Evolutionary conservation across 805 yeast genomes (phyloP), one percentile per base, ranked within the genome.

Genomic region (Yarrowia sp.): DNA sequence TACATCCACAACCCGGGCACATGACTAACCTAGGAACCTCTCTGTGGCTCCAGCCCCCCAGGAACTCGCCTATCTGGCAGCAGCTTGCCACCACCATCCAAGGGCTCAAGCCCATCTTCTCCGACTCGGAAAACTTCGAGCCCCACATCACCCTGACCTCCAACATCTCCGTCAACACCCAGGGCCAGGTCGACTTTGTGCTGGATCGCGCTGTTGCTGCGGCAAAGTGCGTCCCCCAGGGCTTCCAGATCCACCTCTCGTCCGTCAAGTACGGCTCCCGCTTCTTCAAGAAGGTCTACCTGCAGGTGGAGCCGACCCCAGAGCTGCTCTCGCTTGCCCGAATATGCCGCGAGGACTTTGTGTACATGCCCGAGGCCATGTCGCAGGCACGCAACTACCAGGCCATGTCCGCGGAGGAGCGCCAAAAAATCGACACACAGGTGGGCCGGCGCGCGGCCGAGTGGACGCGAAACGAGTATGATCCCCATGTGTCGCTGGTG

Each of bases 61-160:
- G 75, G 18, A 80, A 80, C 47, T 73, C 85, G 4, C 78, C 79
- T 32, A 74, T 85, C 21, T 72, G 81, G 67, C 88, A 85, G 55
- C 81, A 83, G 51, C 71, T 88, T 21, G 74, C 76, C 13, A 81
- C 87, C 18, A 75, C 86, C 35, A 85, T 86, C 72, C 75, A 80
- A n/a, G 84, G 90, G 9, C 72, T 88, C 33, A 81, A 80, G 42
- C 85, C 92, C 1, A 74, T 87, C n/a, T 87, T 88, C 68, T 87
- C 88, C 10, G 86, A 84, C 58, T 84, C 90, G 0, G 87, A 87
- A 1, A 71, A 68, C 29, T 84, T 88, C 67, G 87, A 83, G 65
- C 96, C 96, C 3, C 96, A 88, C 70, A 78, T 89, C 33, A 89
- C 96, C 1, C 78, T 88, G 25, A 83, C 90, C 2, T 79, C 90